Base-by-base conservation (phyloP, 2,329 filamentous ascomycete genomes). In the Calonectria pauciramosa region DNA sequence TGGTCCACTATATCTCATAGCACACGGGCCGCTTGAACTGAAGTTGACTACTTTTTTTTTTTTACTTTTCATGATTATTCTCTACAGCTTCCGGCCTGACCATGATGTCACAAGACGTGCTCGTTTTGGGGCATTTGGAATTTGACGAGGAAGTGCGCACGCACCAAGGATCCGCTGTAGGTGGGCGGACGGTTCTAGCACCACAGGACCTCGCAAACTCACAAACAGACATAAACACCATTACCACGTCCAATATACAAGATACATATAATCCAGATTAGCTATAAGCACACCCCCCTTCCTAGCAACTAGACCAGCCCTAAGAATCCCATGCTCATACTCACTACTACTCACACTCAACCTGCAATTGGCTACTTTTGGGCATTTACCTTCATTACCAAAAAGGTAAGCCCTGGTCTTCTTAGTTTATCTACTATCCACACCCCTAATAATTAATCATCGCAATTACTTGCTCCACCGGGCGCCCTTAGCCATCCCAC, bases 391-490 rank as follows among this genome's bases (percentile, higher is more conserved):
- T 60, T 49, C 64, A 64, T 68, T 30, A 54, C 68, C 44, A 30
- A 70, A 70, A 64, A 64, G 54, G 66, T 20, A 64, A 71, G 56
- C 72, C 68, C 68, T 64, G 54, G 56, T 51, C 14, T 30, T 71
- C 72, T 59, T 67, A 63, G 67, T 71, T 74, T 68, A 44, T 71
- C 56, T 30, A 52, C 64, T 36, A 67, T 54, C 68, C 69, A 63
- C 68, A 30, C 41, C 59, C 38, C 49, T 32, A 23, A 64, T 44
- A 44, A 70, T 70, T 56, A 56, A 69, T 59, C 59, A 73, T 73
- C 71, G 71, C 71, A 64, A 70, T 73, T 67, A 67, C 71, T 73
- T 60, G 71, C 71, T 74, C 72, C 72, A 74, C 68, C 49, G 26
- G 64, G 72, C 68, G 70, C 41, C 41, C 64, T 68, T 74, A 70